Conservation (phyloP, 805 yeast species). For the Wickerhamiella kurtzmanii region DNA sequence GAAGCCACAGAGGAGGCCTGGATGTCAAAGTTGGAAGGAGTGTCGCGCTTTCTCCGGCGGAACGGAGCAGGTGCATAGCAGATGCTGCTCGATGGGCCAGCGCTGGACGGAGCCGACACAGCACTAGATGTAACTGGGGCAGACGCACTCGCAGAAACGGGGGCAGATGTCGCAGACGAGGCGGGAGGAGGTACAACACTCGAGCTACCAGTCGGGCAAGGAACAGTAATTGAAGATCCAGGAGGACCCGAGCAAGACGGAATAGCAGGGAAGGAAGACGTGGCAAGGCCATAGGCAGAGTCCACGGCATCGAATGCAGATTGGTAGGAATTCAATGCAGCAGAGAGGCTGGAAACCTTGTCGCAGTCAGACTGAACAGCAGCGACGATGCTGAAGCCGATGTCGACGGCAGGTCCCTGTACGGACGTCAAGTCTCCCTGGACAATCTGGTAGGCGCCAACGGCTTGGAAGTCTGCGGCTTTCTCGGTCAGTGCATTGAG, state of each 20-base stretch:
- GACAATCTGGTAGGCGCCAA: conserved; percentile 17
- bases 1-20: conserved; percentile 10
- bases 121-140: background rate
- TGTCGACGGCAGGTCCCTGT: conserved; percentile 13
- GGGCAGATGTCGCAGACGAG: background rate
- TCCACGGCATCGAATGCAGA: conserved; percentile 3
- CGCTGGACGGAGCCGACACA: background rate
- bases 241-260: conserved; percentile 4
- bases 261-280: conserved; percentile 1
- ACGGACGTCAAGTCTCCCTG: conserved; percentile 15
- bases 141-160: background rate
- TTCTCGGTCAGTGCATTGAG: conserved; percentile 15
- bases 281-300: conserved; percentile 4
- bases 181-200: background rate
- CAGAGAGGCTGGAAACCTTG: conserved; percentile 2
- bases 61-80: background rate
- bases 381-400: conserved; percentile 11
- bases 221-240: background rate
- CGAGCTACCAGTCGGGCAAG: background rate
- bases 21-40: conserved; percentile 11
- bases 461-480: conserved; percentile 14
- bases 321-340: conserved; percentile 3
- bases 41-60: background rate
- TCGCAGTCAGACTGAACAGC: conserved; percentile 6
- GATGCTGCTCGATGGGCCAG: background rate